These are phyloP conservation scores for Plantago ovata DNA, from an alignment of 257 asterid genomes.

Conservation along the genomic window DNA sequence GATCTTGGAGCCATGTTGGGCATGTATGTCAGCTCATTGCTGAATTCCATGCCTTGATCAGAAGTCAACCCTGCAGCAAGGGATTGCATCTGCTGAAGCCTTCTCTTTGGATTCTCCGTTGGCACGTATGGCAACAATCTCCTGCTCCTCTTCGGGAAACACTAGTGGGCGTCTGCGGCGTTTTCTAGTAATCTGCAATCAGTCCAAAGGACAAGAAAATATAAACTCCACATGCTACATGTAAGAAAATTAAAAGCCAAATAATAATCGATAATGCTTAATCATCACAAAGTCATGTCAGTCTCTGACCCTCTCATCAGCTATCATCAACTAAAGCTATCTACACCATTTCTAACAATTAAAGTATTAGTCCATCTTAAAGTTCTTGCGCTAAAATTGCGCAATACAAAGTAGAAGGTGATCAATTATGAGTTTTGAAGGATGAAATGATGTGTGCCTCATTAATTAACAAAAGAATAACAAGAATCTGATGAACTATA, in stretches of 20 bases:
- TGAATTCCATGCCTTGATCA: constrained; percentile 59
- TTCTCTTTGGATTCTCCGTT: constrained; percentile 41
- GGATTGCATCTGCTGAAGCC: constrained; percentile 63
- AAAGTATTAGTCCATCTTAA: too few relatives aligned
- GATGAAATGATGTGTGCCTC: too few relatives aligned
- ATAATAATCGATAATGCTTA: too few relatives aligned
- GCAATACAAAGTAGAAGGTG: too few relatives aligned
- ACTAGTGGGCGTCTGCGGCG: constrained; percentile 61
- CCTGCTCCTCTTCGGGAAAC: constrained; percentile 67
- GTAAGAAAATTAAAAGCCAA: background rate
- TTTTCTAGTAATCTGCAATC: constrained; percentile 51
- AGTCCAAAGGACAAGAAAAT: constrained; percentile 4
- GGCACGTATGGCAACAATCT: constrained; percentile 65
- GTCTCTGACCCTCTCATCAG: background rate
- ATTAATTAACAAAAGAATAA: too few relatives aligned
- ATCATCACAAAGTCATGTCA: background rate
- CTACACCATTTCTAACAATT: too few relatives aligned
- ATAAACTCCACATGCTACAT: background rate
- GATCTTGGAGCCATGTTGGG: constrained; percentile 67
- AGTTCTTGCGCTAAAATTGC: too few relatives aligned
- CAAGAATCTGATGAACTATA: too few relatives aligned
- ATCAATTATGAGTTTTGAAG: too few relatives aligned
- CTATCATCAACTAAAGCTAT: too few relatives aligned
- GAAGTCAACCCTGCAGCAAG: constrained; percentile 72
- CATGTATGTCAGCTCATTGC: constrained; percentile 66